Conservation (phyloP, 306 rosid species). For the Cicer arietinum region DNA sequence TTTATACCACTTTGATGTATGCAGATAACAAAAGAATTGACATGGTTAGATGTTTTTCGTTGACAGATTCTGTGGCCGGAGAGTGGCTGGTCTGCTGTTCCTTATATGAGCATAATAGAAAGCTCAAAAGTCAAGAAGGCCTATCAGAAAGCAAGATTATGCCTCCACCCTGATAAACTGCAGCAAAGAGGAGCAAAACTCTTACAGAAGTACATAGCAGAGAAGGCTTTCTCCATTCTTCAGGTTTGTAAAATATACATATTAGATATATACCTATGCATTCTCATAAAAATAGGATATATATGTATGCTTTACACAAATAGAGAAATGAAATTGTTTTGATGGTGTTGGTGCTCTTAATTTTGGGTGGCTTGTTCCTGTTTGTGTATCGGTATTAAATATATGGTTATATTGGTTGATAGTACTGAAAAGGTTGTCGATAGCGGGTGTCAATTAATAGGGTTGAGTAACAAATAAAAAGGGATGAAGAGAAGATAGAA, state of each 20-base stretch:
- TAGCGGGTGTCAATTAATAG: no score
- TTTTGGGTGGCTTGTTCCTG: no score
- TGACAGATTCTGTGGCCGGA: slow-evolving; percentile 76
- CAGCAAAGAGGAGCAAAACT: slow-evolving; percentile 91
- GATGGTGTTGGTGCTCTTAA: no score
- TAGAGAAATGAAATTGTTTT: no score
- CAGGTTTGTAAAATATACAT: slow-evolving; percentile 59
- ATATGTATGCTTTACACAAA: no score
- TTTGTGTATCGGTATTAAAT: no score
- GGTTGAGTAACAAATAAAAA: no score
- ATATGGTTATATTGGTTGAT: no score
- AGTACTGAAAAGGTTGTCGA: no score
- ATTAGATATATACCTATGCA: no score
- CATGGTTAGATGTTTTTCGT: slow-evolving; percentile 37
- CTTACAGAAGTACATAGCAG: slow-evolving; percentile 70
- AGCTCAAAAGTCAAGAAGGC: slow-evolving; percentile 80
- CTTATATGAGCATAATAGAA: slow-evolving; percentile 63
- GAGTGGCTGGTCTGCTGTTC: slow-evolving; percentile 80
- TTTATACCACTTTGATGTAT: slow-evolving; percentile 14
- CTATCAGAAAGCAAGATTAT: slow-evolving; percentile 85
- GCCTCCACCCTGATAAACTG: slow-evolving; percentile 90
- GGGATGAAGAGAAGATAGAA: no score
- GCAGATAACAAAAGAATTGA: slow-evolving; percentile 37
- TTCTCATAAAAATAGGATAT: no score
- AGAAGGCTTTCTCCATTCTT: slow-evolving; percentile 80